Evolutionary conservation across 2,329 filamentous ascomycete species (phyloP).

Genomic region (Emergomyces pasteurianus): DNA sequence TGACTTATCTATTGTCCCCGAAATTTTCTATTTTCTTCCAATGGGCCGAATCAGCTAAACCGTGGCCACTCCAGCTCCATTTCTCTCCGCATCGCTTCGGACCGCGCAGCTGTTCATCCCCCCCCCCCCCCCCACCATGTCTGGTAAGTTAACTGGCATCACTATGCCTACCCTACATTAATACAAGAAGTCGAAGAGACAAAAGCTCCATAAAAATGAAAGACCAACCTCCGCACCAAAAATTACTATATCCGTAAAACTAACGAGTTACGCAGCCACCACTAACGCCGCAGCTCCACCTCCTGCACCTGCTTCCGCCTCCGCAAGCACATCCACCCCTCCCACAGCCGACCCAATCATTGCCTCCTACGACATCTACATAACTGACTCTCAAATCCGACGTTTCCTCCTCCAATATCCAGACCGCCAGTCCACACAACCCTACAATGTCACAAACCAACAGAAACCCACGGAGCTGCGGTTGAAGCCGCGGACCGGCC

Average conservation of each 20-base stretch:
- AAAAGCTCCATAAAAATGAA: neutral
- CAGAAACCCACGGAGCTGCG: constrained; percentile 60
- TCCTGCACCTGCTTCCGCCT: neutral
- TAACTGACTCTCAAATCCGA: constrained; percentile 61
- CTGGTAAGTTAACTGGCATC: neutral
- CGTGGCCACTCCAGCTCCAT: neutral
- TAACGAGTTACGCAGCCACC: constrained; percentile 1
- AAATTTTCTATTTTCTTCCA: neutral
- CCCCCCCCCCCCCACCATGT: neutral
- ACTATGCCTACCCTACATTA: neutral
- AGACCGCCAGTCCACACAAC: constrained; percentile 49
- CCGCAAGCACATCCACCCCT: constrained; percentile 1
- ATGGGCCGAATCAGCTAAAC: neutral
- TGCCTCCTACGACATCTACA: constrained; percentile 69
- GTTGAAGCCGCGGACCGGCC: constrained; percentile 67
- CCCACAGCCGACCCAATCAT: constrained; percentile 51
- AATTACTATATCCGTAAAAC: neutral
- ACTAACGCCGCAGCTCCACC: neutral
- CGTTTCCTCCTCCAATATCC: constrained; percentile 83
- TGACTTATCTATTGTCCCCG: neutral
- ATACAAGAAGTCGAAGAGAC: neutral
- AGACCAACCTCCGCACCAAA: neutral
- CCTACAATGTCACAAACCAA: constrained; percentile 45
- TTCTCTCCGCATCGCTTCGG: neutral
- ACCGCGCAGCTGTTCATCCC: neutral